Percentiles rank a stretch among this genome's conserved stretches.
Evolutionary conservation across 768 basidiomycete species (phyloP).

Genomic region (Termitomyces sp.): DNA sequence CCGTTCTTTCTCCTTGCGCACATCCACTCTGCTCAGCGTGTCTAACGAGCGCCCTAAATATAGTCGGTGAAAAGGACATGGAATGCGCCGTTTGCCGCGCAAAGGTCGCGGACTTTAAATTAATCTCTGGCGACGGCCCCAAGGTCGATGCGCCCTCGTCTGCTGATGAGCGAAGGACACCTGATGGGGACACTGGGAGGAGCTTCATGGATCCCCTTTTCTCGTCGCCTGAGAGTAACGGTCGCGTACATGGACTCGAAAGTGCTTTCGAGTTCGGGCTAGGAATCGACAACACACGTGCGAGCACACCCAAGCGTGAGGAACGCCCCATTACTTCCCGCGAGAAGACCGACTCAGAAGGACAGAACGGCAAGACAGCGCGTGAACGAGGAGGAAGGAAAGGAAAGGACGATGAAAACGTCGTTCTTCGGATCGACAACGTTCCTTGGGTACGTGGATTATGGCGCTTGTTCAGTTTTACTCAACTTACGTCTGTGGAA

Average conservation of each 20-base stretch:
- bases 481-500: not conserved
- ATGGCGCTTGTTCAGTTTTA: not conserved
- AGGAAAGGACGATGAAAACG: conserved; percentile 35
- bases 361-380: conserved; percentile 13
- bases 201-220: conserved; percentile 35
- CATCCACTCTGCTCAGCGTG: conserved; percentile 81
- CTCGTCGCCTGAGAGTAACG: conserved; percentile 30
- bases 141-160: conserved; percentile 7
- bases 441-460: conserved; percentile 72
- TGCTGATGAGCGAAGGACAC: conserved; percentile 17
- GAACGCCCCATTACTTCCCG: conserved; percentile 12
- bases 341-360: conserved; percentile 1
- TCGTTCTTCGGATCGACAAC: conserved; percentile 82
- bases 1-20: conserved; percentile 69
- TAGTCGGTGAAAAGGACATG: conserved; percentile 88
- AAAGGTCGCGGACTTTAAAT: conserved; percentile 67
- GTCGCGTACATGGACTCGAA: conserved; percentile 29
- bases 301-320: conserved; percentile 43
- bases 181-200: conserved; percentile 12
- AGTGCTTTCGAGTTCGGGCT: conserved; percentile 43
- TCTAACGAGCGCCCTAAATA: conserved; percentile 83
- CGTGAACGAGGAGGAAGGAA: conserved; percentile 9
- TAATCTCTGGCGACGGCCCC: conserved; percentile 30
- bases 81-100: conserved; percentile 77
- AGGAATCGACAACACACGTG: conserved; percentile 33